These are phyloP conservation scores for Takakia lepidozioides DNA, from an alignment of 225 moss, liverwort and hornwort species.

Conservation along the genomic window DNA sequence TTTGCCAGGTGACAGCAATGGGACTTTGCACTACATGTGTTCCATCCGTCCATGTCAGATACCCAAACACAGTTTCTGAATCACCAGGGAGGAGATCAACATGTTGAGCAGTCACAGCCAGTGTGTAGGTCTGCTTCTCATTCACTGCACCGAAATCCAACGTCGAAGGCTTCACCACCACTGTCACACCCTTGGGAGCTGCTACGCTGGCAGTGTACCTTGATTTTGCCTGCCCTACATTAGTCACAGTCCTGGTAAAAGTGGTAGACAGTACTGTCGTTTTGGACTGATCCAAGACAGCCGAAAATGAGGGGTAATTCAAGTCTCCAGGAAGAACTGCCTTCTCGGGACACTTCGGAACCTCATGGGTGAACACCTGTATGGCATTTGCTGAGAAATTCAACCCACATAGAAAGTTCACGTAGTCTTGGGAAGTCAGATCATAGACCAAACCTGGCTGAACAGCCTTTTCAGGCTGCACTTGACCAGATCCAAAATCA, in stretches of 20 bases:
- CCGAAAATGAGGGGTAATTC: constrained; percentile 81
- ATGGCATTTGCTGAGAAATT: neutral
- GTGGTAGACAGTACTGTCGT: constrained; percentile 32
- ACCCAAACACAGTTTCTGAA: constrained; percentile 22
- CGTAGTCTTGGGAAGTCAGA: constrained; percentile 9
- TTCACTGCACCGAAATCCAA: constrained; percentile 42
- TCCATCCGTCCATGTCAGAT: constrained; percentile 41
- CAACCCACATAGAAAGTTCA: constrained; percentile 16
- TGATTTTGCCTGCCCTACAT: constrained; percentile 60
- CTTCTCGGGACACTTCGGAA: constrained; percentile 20
- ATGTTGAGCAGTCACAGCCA: constrained; percentile 17
- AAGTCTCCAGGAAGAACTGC: constrained; percentile 35
- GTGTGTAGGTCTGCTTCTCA: constrained; percentile 52
- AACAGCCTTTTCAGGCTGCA: constrained; percentile 19
- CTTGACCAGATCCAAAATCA: constrained; percentile 18
- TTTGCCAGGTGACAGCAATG: constrained; percentile 35
- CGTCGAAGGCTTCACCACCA: constrained; percentile 40
- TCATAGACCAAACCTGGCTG: constrained; percentile 25
- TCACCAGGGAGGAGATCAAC: constrained; percentile 12
- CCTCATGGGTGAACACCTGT: neutral
- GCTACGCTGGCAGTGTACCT: constrained; percentile 29
- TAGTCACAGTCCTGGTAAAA: constrained; percentile 68
- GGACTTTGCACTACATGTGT: constrained; percentile 45
- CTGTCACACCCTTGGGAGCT: constrained; percentile 50
- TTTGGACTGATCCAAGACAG: constrained; percentile 50